Evolutionary conservation across 2,329 filamentous ascomycete species (phyloP).

Genomic region (Colletotrichum tropicicola): DNA sequence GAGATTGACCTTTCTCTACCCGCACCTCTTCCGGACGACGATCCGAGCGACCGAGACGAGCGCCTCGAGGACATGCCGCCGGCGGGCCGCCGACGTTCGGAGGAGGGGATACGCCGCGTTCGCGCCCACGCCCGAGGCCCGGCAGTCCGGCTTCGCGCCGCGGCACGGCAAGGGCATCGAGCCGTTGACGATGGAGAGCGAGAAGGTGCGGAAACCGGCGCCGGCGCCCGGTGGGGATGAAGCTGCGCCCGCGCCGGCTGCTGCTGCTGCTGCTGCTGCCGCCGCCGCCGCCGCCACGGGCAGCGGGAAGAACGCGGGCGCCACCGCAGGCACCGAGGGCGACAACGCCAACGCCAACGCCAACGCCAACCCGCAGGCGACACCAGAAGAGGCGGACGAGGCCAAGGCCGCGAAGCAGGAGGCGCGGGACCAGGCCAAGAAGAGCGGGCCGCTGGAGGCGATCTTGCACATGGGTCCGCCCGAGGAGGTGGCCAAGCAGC

Average conservation of each 20-base stretch:
- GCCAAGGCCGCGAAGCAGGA: slow-evolving; percentile 38
- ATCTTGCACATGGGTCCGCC: slow-evolving; percentile 57
- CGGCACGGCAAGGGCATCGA: slow-evolving; percentile 71
- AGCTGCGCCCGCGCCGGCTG: not conserved
- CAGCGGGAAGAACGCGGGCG: slow-evolving; percentile 32
- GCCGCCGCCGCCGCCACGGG: not conserved
- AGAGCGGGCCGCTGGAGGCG: slow-evolving; percentile 59
- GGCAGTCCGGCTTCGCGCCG: slow-evolving; percentile 57
- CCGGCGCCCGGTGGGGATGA: no score
- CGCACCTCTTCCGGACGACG: slow-evolving; percentile 67
- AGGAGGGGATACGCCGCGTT: slow-evolving; percentile 44
- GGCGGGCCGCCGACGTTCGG: slow-evolving; percentile 34
- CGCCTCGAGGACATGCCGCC: slow-evolving; percentile 45
- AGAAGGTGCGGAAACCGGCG: slow-evolving; percentile 27
- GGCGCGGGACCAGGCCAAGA: slow-evolving; percentile 47
- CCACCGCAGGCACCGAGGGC: no score
- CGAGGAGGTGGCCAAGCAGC: slow-evolving; percentile 52
- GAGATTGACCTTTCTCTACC: slow-evolving; percentile 75
- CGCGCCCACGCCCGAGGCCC: slow-evolving; percentile 41
- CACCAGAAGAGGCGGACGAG: slow-evolving; percentile 25
- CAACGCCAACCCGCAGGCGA: not conserved
- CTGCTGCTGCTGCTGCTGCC: not conserved
- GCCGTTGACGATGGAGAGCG: slow-evolving; percentile 49
- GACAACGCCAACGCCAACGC: slow-evolving; percentile 24
- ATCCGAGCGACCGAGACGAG: not conserved